phyloP scores from a whole-genome alignment of 345 rosid genomes.

The Citrus sinensis region DNA sequence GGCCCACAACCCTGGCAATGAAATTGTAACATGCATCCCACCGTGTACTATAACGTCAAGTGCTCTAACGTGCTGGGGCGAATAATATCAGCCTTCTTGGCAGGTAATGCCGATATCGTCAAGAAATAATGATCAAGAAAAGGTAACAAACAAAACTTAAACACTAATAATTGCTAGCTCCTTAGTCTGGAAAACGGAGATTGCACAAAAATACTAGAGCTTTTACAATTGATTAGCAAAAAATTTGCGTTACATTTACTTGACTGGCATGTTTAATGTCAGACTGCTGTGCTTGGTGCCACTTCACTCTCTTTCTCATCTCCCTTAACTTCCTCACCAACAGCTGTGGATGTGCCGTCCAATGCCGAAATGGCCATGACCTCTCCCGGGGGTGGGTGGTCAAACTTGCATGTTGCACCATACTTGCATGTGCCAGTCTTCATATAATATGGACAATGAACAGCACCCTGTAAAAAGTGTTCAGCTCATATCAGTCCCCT shows the following conservation, averaged over 20 bases:
- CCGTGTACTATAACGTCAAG: too few relatives aligned
- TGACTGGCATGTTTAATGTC: neutral
- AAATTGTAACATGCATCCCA: too few relatives aligned
- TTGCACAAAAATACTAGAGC: neutral
- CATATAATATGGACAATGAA: slow-evolving; percentile 89
- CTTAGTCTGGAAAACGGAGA: neutral
- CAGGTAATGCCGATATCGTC: neutral
- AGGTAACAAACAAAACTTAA: neutral
- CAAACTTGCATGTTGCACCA: slow-evolving; percentile 81
- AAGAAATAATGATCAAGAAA: neutral
- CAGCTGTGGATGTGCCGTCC: slow-evolving; percentile 27
- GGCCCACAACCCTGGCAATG: too few relatives aligned
- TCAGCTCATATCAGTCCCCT: slow-evolving; percentile 3
- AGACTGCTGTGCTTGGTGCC: neutral
- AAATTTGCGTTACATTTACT: neutral
- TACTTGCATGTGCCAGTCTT: slow-evolving; percentile 89
- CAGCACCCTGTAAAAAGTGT: slow-evolving; percentile 51
- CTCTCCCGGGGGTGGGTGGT: slow-evolving; percentile 97
- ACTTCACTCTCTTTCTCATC: slow-evolving; percentile 13
- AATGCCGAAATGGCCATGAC: slow-evolving; percentile 51
- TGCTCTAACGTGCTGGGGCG: too few relatives aligned
- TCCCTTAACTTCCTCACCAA: slow-evolving; percentile 23
- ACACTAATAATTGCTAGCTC: neutral
- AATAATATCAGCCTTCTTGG: too few relatives aligned
- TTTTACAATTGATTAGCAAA: neutral